Evolutionary conservation across 306 rosid species (phyloP), one percentile per base, ranked within the genome.

Genomic region (Hippophae gyantsensis): DNA sequence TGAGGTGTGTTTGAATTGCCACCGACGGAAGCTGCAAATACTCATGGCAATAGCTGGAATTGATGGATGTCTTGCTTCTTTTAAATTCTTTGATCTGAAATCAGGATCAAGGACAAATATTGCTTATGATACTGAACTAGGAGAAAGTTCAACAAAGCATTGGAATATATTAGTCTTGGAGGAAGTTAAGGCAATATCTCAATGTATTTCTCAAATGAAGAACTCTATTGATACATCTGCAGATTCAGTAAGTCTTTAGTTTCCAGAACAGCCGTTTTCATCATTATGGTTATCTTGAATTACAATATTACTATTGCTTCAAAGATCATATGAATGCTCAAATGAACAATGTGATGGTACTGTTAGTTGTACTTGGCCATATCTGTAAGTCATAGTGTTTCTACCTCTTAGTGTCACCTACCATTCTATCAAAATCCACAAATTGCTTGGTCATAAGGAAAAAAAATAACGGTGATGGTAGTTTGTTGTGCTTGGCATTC

Each of bases 111-210:
- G 69, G 59, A 49, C 60, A 32, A 23, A 60, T 68, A 69, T 80
- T 70, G 71, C 65, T 79, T 61, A 72, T 69, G 89, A 83, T 54
- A 49, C 49, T 40, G 87, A 83, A 58, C 73, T 77, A 48, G 85
- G 78, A 48, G 95, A 90, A 78, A 68, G 71, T 75, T 69, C 89
- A 48, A 75, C 61, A 78, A 83, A 78, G 79, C 84, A 70, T 73
- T 76, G 77, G 74, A 73, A 76, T 79, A 68, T 70, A 65, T 71
- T 83, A 84, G 83, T 87, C 64, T 77, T 67, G 2, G 84, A 85
- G 76, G 98, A 92, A 87, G 96, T 87, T 64, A 87, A 75, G 77
- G 95, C 89, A 52, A 89, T 87, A 74, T 83, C 93, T 75, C 86
- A 73, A 64, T 85, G 93, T 59, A 78, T 80, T 62, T 83, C 93